Base-by-base conservation (phyloP, 2,329 filamentous ascomycete genomes). In the Rhexocercosporidium sp. region DNA sequence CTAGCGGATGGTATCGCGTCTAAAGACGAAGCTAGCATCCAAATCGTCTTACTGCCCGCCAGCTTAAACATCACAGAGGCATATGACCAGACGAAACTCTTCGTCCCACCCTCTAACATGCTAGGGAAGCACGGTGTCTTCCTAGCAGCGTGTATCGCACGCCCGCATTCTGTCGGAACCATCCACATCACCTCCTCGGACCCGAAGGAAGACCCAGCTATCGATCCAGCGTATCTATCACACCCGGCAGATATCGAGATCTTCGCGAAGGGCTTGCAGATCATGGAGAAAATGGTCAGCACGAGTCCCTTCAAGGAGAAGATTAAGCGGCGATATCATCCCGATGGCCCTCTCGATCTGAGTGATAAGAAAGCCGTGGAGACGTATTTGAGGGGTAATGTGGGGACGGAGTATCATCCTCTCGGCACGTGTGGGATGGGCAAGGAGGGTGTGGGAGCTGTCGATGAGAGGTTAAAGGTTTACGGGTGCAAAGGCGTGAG, bases 41-140 rank as follows among this genome's bases (percentile, higher is more conserved):
- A 66, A 47, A 62, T 59, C 31, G 61, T 62, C n/a, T 57, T 64
- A 4, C 47, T 63, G 11, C 59, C 59, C n/a, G 53, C 49, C 11
- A 54, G 41, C 18, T 7, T 64, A 18, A 53, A 64, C 31, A 27
- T 64, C 12, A 44, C 27, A n/a, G 25, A 41, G 11, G 62, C 34
- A 22, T 14, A n/a, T n/a, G 62, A 64, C 22, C 62, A 64, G 27
- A 57, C 62, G n/a, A 59, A 59, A 22, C 16, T 46, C 22, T 18
- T 59, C 20, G 56, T 12, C 6, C 34, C 31, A 34, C 34, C 56
- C 12, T 37, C 37, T 5, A n/a, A 59, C 1, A 51, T 51, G 47
- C 12, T 9, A 2, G 56, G 56, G 1, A 59, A 59, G n/a, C 20
- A 59, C 18, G 34, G 41, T 3, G 16, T 59, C 12, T 29, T 37